These are phyloP conservation scores for Penicillium coprophilum DNA, from an alignment of 495 filamentous ascomycete species.

Conservation along the genomic window DNA sequence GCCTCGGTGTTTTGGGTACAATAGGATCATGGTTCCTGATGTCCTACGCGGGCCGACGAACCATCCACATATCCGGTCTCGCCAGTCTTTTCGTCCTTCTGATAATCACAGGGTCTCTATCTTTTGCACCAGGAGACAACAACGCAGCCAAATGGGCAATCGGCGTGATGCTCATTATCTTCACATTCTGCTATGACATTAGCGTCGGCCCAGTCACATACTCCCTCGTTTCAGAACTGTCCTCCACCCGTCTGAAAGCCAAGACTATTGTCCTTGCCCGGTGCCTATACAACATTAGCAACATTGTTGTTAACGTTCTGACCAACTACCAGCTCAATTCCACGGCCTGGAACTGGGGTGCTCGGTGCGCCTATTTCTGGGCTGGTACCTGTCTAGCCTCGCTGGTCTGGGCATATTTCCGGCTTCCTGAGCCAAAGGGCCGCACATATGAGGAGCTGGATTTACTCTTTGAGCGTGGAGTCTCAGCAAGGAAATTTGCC, in stretches of 20 bases:
- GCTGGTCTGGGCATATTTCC: constrained; percentile 64
- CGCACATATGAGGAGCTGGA: constrained; percentile 60
- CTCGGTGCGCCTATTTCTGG: constrained; percentile 69
- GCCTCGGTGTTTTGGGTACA: constrained; percentile 62
- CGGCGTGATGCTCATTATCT: constrained; percentile 60
- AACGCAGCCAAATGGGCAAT: constrained; percentile 30
- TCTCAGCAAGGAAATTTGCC: constrained; percentile 39
- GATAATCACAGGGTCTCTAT: constrained; percentile 62
- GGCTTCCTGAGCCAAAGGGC: constrained; percentile 64
- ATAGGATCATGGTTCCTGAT: constrained; percentile 68
- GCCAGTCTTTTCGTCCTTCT: constrained; percentile 56
- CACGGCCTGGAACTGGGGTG: constrained; percentile 65
- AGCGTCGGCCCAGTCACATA: constrained; percentile 72
- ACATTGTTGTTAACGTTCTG: constrained; percentile 62
- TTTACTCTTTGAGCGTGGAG: constrained; percentile 47
- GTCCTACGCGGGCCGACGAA: constrained; percentile 59
- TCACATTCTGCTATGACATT: constrained; percentile 64
- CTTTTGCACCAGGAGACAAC: constrained; percentile 52
- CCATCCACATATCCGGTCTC: constrained; percentile 64
- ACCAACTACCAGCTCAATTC: constrained; percentile 67
- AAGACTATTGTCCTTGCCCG: constrained; percentile 66
- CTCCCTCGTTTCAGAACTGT: constrained; percentile 66
- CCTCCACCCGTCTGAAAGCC: constrained; percentile 62
- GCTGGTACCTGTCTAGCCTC: constrained; percentile 61
- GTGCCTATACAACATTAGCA: constrained; percentile 64